These are phyloP conservation scores for Zygoascus ofunaensis DNA, from an alignment of 805 yeast genomes.

Conservation along the genomic window DNA sequence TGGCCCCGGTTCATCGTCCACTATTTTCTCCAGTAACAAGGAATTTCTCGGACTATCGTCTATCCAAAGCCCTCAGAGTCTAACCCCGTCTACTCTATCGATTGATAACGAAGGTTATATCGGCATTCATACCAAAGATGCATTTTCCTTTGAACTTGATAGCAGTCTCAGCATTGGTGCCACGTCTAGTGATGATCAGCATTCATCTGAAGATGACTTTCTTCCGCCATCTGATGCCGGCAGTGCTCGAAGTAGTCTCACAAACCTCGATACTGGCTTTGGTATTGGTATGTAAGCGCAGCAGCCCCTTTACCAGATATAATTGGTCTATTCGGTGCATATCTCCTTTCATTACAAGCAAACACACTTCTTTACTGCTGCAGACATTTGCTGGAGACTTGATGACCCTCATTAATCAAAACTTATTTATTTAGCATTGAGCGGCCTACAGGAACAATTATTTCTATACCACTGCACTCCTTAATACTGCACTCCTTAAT, in stretches of 20 bases:
- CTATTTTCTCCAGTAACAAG: slow-evolving; percentile 22
- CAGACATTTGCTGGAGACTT: too few relatives aligned
- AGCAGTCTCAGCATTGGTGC: background rate
- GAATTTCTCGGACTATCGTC: slow-evolving; percentile 22
- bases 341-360: too few relatives aligned
- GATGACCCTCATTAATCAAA: too few relatives aligned
- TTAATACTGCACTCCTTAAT: too few relatives aligned
- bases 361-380: too few relatives aligned
- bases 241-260: background rate
- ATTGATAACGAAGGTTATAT: slow-evolving; percentile 27
- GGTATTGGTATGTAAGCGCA: too few relatives aligned
- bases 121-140: slow-evolving; percentile 23
- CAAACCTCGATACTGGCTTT: too few relatives aligned
- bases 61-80: slow-evolving; percentile 1
- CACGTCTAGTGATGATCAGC: slow-evolving; percentile 1
- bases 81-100: slow-evolving; percentile 15
- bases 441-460: too few relatives aligned
- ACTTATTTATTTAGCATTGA: too few relatives aligned
- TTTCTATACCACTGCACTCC: too few relatives aligned
- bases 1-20: slow-evolving; percentile 12
- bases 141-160: slow-evolving; percentile 1
- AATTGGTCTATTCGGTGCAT: too few relatives aligned
- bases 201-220: slow-evolving; percentile 3
- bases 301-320: too few relatives aligned
- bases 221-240: background rate